Percentiles rank a stretch among this genome's conserved stretches.
Evolutionary conservation across 345 rosid species (phyloP).

Genomic region (Eucalyptus sp.): DNA sequence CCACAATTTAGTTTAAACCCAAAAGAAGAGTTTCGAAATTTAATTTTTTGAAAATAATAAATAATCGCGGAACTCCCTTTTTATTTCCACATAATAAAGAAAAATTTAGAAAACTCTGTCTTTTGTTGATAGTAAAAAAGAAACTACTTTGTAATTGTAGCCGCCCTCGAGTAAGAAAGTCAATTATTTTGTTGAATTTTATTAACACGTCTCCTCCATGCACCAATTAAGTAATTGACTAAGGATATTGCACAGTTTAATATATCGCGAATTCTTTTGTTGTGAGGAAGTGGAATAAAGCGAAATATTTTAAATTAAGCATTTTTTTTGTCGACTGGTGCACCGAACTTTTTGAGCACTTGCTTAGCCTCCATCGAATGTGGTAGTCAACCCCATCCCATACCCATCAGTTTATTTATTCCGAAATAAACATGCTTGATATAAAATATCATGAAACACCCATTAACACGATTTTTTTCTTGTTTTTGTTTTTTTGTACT

Average conservation of each 20-base stretch:
- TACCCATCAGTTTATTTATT: background rate
- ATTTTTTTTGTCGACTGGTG: background rate
- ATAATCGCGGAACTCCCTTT: background rate
- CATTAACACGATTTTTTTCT: background rate
- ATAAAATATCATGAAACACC: background rate
- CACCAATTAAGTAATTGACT: background rate
- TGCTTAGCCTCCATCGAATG: too few relatives aligned
- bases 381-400: background rate
- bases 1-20: background rate
- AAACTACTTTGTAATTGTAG: background rate
- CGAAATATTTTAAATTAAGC: background rate
- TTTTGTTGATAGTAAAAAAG: background rate
- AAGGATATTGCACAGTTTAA: background rate
- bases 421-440: background rate
- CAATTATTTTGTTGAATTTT: background rate
- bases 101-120: background rate
- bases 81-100: background rate
- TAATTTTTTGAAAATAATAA: background rate
- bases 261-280: background rate
- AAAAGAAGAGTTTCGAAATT: rapidly evolving
- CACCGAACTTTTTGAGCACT: background rate
- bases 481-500: background rate
- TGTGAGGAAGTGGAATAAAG: background rate
- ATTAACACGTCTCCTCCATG: background rate
- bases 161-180: background rate